phyloP scores from a whole-genome alignment of 1,139 yeast species.

The Kluyveromyces sp. region DNA sequence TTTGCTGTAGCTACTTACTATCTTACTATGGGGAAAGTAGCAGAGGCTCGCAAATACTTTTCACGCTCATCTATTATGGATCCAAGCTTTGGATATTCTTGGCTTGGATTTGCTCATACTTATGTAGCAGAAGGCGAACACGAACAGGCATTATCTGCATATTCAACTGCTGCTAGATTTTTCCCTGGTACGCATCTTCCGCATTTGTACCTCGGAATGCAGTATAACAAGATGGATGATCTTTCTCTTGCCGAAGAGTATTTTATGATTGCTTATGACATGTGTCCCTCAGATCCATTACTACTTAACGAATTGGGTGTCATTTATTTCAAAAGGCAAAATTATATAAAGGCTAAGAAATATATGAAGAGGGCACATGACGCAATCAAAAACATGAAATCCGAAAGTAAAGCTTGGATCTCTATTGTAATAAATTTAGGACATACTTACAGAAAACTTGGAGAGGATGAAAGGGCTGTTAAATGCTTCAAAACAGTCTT shows the following conservation, averaged over 20 bases:
- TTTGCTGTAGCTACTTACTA: constrained; percentile 89
- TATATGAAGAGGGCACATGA: constrained; percentile 66
- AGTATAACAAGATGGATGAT: constrained; percentile 82
- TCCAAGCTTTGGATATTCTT: constrained; percentile 90
- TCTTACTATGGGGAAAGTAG: constrained; percentile 59
- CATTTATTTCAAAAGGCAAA: constrained; percentile 68
- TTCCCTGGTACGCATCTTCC: constrained; percentile 96
- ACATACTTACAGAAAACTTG: constrained; percentile 73
- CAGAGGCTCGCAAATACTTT: constrained; percentile 82
- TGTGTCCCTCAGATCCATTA: constrained; percentile 81
- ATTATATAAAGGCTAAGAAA: constrained; percentile 60
- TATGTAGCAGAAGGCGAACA: constrained; percentile 98
- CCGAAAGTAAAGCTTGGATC: constrained; percentile 75
- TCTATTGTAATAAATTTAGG: constrained; percentile 68
- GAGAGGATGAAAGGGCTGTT: constrained; percentile 57
- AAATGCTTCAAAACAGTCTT: constrained; percentile 71
- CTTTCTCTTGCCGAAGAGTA: constrained; percentile 81
- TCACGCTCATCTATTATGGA: constrained; percentile 83
- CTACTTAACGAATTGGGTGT: constrained; percentile 90
- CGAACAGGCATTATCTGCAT: constrained; percentile 96
- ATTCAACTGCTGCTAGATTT: constrained; percentile 87
- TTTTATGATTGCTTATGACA: constrained; percentile 61
- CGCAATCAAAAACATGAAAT: constrained; percentile 60
- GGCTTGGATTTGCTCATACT: constrained; percentile 98
- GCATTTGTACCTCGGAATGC: constrained; percentile 89